Conservation (phyloP, 2,329 filamentous ascomycete species). For the Metarhizium robertsii region DNA sequence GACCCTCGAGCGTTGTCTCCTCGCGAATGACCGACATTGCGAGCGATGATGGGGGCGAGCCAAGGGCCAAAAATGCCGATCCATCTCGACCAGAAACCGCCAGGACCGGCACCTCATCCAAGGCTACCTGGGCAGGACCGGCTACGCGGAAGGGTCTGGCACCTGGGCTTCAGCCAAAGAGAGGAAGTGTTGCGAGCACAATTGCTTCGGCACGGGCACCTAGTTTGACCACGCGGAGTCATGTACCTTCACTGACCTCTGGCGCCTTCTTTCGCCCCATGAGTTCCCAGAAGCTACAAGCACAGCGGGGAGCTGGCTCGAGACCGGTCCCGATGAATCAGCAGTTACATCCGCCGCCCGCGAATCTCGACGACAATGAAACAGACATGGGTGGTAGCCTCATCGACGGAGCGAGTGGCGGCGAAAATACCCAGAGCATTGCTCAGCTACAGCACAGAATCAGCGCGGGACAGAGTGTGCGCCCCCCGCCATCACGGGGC, state of each 20-base stretch:
- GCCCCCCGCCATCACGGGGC: conserved; percentile 62
- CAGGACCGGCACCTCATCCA: conserved; percentile 34
- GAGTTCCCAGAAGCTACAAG: conserved; percentile 91
- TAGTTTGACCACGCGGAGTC: conserved; percentile 68
- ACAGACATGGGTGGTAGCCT: conserved; percentile 35
- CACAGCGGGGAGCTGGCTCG: conserved; percentile 60
- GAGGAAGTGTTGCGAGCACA: conserved; percentile 31
- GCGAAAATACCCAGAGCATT: conserved; percentile 43
- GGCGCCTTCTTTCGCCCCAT: conserved; percentile 93
- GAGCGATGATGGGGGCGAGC: conserved; percentile 44
- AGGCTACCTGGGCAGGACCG: conserved; percentile 41
- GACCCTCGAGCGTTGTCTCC: conserved; percentile 58
- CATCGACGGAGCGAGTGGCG: conserved; percentile 41
- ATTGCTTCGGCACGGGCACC: conserved; percentile 38
- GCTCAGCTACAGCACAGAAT: conserved; percentile 19
- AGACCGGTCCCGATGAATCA: conserved; percentile 34
- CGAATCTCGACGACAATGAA: conserved; percentile 28
- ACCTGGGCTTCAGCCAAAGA: conserved; percentile 34
- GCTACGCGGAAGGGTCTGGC: conserved; percentile 43
- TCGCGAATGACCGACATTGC: conserved; percentile 61
- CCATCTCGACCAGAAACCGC: conserved; percentile 46
- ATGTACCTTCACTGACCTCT: conserved; percentile 81
- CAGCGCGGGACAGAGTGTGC: conserved; percentile 38
- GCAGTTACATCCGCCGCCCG: conserved; percentile 17
- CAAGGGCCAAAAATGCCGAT: conserved; percentile 30